Conservation (phyloP, 192 early-diverging fungal species). For the Backusella westeae region DNA sequence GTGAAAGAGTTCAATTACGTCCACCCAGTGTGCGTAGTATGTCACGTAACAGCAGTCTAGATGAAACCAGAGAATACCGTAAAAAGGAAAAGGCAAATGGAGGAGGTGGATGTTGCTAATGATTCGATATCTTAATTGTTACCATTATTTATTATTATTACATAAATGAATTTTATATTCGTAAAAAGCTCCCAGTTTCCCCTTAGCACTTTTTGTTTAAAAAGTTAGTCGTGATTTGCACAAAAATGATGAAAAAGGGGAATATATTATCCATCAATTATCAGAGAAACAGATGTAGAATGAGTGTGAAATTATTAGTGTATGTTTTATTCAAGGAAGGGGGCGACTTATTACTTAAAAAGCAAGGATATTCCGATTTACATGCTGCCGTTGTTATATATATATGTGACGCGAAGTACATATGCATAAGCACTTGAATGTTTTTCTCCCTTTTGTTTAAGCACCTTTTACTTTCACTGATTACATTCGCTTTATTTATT, state of each 20-base stretch:
- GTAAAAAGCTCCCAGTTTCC: not conserved
- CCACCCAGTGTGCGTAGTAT: constrained; percentile 43
- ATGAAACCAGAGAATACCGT: constrained; percentile 35
- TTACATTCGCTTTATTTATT: not conserved
- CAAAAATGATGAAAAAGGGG: not conserved
- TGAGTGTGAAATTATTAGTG: not conserved
- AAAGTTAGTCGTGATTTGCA: not conserved
- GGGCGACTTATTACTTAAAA: not conserved
- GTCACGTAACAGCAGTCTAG: constrained; percentile 30
- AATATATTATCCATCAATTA: not conserved
- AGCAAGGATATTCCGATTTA: not conserved
- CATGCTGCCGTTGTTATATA: not conserved
- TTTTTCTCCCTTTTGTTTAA: not conserved
- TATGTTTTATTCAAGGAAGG: not conserved
- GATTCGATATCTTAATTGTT: not conserved
- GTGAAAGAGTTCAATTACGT: constrained; percentile 33
- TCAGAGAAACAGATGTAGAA: not conserved
- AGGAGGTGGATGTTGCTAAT: constrained; percentile 38
- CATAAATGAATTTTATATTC: not conserved
- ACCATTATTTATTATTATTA: not conserved
- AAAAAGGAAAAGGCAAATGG: constrained; percentile 40
- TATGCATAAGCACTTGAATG: not conserved
- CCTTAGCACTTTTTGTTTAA: not conserved
- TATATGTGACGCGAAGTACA: constrained; percentile 1
- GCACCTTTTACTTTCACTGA: not conserved